Percentiles rank a stretch among this genome's conserved stretches.
These are phyloP conservation scores for Kalaharituber pfeilii DNA, from an alignment of 2,329 filamentous ascomycete species.

Conservation along the genomic window DNA sequence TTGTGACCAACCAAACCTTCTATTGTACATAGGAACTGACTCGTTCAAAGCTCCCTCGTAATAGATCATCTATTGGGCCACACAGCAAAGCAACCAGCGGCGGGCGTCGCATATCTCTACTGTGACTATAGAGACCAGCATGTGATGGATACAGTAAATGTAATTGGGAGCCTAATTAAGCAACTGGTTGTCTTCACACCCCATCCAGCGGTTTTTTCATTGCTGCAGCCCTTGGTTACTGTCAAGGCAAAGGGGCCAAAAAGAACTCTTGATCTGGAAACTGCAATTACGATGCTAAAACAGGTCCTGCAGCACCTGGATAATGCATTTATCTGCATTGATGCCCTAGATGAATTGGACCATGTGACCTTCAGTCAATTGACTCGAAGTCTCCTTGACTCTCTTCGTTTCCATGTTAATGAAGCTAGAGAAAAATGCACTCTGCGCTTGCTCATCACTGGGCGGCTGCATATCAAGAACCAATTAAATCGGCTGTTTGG, in stretches of 20 bases:
- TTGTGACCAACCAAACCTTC: background rate
- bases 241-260: background rate
- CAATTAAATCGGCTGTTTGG: background rate
- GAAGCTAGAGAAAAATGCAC: background rate
- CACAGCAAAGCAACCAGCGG: background rate
- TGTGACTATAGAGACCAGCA: background rate
- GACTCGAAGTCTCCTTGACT: background rate
- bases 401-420: background rate
- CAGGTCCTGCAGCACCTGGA: background rate
- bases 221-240: too few relatives aligned
- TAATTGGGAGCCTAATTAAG: constrained; percentile 1
- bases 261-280: background rate
- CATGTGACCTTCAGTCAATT: background rate
- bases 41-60: background rate
- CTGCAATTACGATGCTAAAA: background rate
- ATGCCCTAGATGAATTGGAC: background rate
- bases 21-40: background rate
- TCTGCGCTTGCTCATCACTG: constrained; percentile 3
- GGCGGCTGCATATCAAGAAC: background rate
- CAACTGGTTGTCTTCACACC: background rate
- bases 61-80: background rate
- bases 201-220: background rate
- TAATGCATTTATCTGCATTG: background rate
- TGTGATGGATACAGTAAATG: background rate
- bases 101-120: background rate